Percentiles rank a stretch among this genome's conserved stretches.
These are phyloP conservation scores for Scedosporium minutisporum DNA, from an alignment of 2,329 filamentous ascomycete species.

Conservation along the genomic window DNA sequence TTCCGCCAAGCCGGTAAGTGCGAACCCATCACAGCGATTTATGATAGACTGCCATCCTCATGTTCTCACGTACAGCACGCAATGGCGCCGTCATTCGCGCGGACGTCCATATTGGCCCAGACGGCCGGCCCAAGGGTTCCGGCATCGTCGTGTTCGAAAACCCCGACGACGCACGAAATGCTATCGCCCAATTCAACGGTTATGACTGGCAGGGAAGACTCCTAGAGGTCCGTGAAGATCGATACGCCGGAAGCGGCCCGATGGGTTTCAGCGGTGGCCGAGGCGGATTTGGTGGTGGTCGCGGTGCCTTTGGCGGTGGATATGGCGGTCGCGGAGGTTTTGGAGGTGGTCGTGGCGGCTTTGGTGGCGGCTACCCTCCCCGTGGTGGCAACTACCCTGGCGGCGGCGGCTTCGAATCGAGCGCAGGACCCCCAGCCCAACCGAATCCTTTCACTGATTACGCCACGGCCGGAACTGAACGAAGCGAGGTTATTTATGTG, in stretches of 20 bases:
- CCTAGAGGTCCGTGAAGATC: slow-evolving; percentile 92
- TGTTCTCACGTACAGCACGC: slow-evolving; percentile 27
- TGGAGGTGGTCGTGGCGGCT: slow-evolving; percentile 36
- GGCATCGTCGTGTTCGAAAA: slow-evolving; percentile 96
- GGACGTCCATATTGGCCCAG: slow-evolving; percentile 85
- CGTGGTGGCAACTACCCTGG: slow-evolving; percentile 16
- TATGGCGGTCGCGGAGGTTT: slow-evolving; percentile 38
- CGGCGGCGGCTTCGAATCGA: slow-evolving; percentile 38
- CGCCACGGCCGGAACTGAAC: slow-evolving; percentile 77
- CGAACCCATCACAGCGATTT: neutral
- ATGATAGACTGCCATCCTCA: neutral
- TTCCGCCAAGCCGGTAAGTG: slow-evolving; percentile 93
- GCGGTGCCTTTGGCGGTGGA: slow-evolving; percentile 49
- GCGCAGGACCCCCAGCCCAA: slow-evolving; percentile 36
- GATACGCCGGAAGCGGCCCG: slow-evolving; percentile 63
- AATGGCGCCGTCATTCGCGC: slow-evolving; percentile 81
- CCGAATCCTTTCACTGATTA: slow-evolving; percentile 93
- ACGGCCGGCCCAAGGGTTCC: slow-evolving; percentile 90
- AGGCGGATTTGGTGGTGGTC: slow-evolving; percentile 50
- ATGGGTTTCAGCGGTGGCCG: slow-evolving; percentile 47
- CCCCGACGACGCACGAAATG: slow-evolving; percentile 86
- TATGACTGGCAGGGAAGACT: slow-evolving; percentile 96
- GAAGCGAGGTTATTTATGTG: slow-evolving; percentile 79
- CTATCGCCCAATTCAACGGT: slow-evolving; percentile 95
- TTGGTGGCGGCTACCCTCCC: slow-evolving; percentile 33